Conservation (phyloP, 192 early-diverging fungal genomes). For the Pilobolus umbonatus region DNA sequence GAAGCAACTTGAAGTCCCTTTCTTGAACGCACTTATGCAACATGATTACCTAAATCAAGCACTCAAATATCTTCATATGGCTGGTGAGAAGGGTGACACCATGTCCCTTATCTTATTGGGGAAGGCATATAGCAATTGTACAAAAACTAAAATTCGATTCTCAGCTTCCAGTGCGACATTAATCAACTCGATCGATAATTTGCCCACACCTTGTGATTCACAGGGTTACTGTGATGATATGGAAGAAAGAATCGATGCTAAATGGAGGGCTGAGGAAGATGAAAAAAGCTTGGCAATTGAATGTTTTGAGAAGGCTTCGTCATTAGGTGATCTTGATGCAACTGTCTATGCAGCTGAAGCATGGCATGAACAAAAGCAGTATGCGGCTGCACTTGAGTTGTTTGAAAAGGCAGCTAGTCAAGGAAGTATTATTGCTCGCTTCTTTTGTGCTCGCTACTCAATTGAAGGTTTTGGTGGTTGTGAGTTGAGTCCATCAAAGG, state of each 20-base stretch:
- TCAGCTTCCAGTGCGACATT: background rate
- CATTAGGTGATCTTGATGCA: constrained; percentile 26
- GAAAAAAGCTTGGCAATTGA: constrained; percentile 7
- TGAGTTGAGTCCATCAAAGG: constrained; percentile 15
- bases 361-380: constrained; percentile 25
- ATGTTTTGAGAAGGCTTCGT: constrained; percentile 28
- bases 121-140: constrained; percentile 15
- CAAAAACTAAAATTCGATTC: constrained; percentile 3
- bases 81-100: constrained; percentile 17
- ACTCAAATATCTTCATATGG: constrained; percentile 6
- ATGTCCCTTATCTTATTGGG: constrained; percentile 25
- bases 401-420: constrained; percentile 25
- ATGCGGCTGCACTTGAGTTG: constrained; percentile 22
- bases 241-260: constrained; percentile 1
- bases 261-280: constrained; percentile 4
- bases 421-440: constrained; percentile 19
- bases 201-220: background rate
- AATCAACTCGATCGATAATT: too few species aligned
- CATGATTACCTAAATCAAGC: constrained; percentile 7
- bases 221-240: background rate
- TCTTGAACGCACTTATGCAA: background rate
- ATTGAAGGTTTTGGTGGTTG: constrained; percentile 22
- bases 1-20: background rate
- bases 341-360: constrained; percentile 26
- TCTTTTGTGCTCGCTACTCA: constrained; percentile 27